Conservation (phyloP, 106 monocot genomes). For the Alisma plantagoaquatica region DNA sequence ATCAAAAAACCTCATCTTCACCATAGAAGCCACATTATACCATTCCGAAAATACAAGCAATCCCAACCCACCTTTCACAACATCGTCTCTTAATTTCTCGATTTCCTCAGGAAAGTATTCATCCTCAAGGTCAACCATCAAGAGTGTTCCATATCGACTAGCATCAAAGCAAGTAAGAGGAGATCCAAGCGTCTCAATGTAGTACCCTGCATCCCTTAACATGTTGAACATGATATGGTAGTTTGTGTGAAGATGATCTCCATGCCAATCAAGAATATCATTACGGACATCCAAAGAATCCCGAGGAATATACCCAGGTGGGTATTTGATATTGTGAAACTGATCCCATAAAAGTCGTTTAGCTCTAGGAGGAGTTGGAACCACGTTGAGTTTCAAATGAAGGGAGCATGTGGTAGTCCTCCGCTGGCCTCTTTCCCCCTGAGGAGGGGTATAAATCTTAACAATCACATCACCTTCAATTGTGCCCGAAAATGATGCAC, state of each 20-base stretch:
- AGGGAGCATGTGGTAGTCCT: conserved; percentile 56
- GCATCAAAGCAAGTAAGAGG: conserved; percentile 98
- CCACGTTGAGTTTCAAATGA: conserved; percentile 61
- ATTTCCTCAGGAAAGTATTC: conserved; percentile 95
- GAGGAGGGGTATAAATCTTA: conserved; percentile 49
- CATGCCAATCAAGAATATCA: conserved; percentile 99
- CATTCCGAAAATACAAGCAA: conserved; percentile 88
- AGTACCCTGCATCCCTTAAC: conserved; percentile 84
- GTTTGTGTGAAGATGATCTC: conserved; percentile 97
- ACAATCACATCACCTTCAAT: conserved; percentile 80
- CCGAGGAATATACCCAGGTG: conserved; percentile 95
- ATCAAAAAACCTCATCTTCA: conserved; percentile 98
- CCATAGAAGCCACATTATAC: conserved; percentile 95
- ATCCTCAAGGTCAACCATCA: conserved; percentile 98
- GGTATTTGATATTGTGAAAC: conserved; percentile 95
- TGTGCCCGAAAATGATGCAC: conserved; percentile 64
- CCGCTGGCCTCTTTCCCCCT: conserved; percentile 22
- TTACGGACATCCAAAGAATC: conserved; percentile 96
- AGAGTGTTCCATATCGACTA: conserved; percentile 68
- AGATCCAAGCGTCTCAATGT: conserved; percentile 86
- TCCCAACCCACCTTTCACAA: conserved; percentile 60
- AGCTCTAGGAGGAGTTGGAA: conserved; percentile 72
- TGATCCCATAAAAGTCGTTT: conserved; percentile 91
- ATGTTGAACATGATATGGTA: conserved; percentile 95
- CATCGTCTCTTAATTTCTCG: conserved; percentile 81